Evolutionary conservation across 352 stramenopile genomes (phyloP).

Genomic region (Phytophthora colocasiae): DNA sequence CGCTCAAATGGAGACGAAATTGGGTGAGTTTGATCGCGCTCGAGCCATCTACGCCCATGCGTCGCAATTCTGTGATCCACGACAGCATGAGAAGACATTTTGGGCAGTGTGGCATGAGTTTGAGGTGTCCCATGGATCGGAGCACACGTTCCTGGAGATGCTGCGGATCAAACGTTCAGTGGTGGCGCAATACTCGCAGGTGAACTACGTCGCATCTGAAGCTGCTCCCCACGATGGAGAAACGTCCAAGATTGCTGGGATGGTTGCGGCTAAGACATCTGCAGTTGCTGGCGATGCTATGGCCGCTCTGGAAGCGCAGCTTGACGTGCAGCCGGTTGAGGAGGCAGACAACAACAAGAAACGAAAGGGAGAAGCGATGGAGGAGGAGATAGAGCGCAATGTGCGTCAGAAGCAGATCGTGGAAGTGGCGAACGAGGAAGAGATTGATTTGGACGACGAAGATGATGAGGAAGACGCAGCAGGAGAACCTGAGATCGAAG

Average conservation of each 20-base stretch:
- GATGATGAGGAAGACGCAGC: constrained; percentile 53
- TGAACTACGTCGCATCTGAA: constrained; percentile 97
- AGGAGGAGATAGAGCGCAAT: constrained; percentile 72
- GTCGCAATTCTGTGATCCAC: constrained; percentile 97
- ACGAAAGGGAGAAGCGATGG: constrained; percentile 59
- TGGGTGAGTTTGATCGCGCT: constrained; percentile 98
- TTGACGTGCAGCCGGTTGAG: constrained; percentile 51
- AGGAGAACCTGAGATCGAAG: constrained; percentile 52
- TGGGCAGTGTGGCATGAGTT: constrained; percentile 98
- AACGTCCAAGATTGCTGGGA: constrained; percentile 45
- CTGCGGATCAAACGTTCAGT: constrained; percentile 98
- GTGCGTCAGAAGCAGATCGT: constrained; percentile 84
- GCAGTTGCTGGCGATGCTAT: constrained; percentile 79
- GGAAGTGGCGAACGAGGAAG: constrained; percentile 85
- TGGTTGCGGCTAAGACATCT: constrained; percentile 63
- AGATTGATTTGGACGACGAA: constrained; percentile 95
- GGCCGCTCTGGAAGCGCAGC: constrained; percentile 81
- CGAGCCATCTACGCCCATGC: constrained; percentile 96
- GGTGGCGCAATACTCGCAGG: constrained; percentile 95
- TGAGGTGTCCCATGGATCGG: constrained; percentile 95
- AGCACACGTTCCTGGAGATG: constrained; percentile 99
- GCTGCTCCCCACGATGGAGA: constrained; percentile 58
- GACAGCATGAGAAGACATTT: constrained; percentile 93
- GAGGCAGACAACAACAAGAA: constrained; percentile 55
- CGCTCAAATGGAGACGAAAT: constrained; percentile 95